phyloP scores from a whole-genome alignment of 2,329 filamentous ascomycete species.

The Cytospora schulzeri region DNA sequence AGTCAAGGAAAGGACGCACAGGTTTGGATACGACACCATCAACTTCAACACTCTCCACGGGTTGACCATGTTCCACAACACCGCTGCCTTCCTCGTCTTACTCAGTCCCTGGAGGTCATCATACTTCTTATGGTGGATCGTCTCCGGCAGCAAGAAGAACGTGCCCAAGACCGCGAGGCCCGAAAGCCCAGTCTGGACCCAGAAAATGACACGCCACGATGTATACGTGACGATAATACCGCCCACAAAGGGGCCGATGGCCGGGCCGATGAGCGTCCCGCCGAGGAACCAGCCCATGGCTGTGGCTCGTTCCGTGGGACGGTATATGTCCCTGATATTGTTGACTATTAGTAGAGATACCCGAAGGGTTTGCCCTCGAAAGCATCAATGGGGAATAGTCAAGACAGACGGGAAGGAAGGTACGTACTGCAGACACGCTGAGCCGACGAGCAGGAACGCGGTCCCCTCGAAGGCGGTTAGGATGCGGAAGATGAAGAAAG shows the following conservation, averaged over 20 bases:
- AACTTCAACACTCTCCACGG: constrained; percentile 59
- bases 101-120: constrained; percentile 56
- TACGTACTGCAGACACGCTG: constrained; percentile 58
- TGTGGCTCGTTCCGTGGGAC: constrained; percentile 64
- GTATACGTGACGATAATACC: constrained; percentile 70
- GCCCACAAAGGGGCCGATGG: constrained; percentile 64
- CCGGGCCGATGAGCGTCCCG: constrained; percentile 67
- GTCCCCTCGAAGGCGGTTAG: constrained; percentile 72
- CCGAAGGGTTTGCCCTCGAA: neutral
- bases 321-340: constrained; percentile 50
- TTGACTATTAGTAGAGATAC: neutral
- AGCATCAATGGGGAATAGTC: neutral
- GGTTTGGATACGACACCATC: constrained; percentile 62
- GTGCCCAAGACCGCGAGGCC: constrained; percentile 58
- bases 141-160: constrained; percentile 66
- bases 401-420: too few relatives aligned
- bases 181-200: constrained; percentile 66
- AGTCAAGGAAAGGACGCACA: constrained; percentile 8
- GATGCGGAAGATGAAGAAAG: constrained; percentile 70
- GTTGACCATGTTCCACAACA: constrained; percentile 61
- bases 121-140: constrained; percentile 60
- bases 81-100: constrained; percentile 44
- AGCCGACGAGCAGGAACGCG: constrained; percentile 67
- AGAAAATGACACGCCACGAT: constrained; percentile 70
- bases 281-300: constrained; percentile 68